Evolutionary conservation across 2,329 filamentous ascomycete species (phyloP), one percentile per base, ranked within the genome.

Genomic region (Drechslerella dactyloides): DNA sequence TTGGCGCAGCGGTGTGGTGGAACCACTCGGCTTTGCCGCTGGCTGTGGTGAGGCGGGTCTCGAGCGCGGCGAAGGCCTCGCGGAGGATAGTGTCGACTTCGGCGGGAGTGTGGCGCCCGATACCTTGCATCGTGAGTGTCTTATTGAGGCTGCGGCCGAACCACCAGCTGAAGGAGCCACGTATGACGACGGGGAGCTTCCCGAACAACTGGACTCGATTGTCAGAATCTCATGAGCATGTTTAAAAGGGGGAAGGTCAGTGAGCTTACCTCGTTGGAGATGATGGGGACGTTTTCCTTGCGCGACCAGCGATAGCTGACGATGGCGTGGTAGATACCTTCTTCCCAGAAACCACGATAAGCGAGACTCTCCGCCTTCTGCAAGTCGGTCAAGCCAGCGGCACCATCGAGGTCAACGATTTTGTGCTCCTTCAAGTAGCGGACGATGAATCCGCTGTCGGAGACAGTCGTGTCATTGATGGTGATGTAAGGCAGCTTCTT

Each of bases 311-410:
- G 50, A 53, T 63, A 68, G 11, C 53, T 58, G 35, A 73, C 55
- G 4, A 73, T 37, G n/a, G 59, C 61, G 7, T 46, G 52, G 44
- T 62, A 73, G 46, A 73, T 60, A 1, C 24, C 52, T 21, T 73
- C 69, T 7, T 73, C 69, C 62, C 61, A 68, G 53, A 54, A 68
- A 0, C 56, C 69, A 46, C 69, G 62, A 19, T 68, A 73, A 17
- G 69, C 69, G 30, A 66, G 35, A 52, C 69, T 62, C 15, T 68
- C 69, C 4, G 35, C 35, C 17, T 62, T 51, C 27, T 73, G 62
- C 10, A 48, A 11, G 1, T 51, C 15, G 11, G 52, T 62, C 27
- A 73, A 57, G 11, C 69, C 69, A 15, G 57, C 69, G 1, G 27
- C 33, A n/a, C 56, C 59, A n/a, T 73, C 69, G 7, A 73, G 37